Evolutionary conservation across 805 yeast species (phyloP).

Genomic region (Scheffersomyces coipomensis): DNA sequence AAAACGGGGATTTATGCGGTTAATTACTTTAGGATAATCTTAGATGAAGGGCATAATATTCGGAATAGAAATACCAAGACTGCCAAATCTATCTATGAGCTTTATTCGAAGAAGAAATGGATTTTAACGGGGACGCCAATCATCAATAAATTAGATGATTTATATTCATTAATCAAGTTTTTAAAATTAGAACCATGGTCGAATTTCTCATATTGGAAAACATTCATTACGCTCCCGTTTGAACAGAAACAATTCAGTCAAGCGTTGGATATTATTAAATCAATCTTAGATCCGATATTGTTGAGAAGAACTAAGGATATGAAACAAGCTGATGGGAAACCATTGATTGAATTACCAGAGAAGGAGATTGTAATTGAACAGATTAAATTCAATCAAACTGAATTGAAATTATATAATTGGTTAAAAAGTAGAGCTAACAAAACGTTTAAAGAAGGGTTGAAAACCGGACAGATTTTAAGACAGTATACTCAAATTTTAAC

Average conservation of each 20-base stretch:
- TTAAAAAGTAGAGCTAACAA: conserved; percentile 65
- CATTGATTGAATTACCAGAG: conserved; percentile 72
- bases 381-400: conserved; percentile 64
- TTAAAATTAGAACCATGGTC: conserved; percentile 88
- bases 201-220: conserved; percentile 80
- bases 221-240: conserved; percentile 80
- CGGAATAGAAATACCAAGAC: conserved; percentile 77
- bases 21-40: conserved; percentile 68
- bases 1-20: conserved; percentile 65
- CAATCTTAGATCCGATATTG: conserved; percentile 79
- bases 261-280: conserved; percentile 81
- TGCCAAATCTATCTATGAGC: conserved; percentile 69
- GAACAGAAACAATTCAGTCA: conserved; percentile 67
- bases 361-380: conserved; percentile 71
- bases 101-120: conserved; percentile 75
- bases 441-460: conserved; percentile 58
- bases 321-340: conserved; percentile 70
- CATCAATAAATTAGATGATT: conserved; percentile 82
- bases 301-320: conserved; percentile 84
- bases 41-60: conserved; percentile 91
- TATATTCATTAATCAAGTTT: conserved; percentile 74
- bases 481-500: conserved; percentile 78
- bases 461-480: conserved; percentile 65
- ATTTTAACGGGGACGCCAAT: conserved; percentile 91
- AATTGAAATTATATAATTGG: conserved; percentile 64